Conservation (phyloP, 1,139 yeast species). For the Diutina siamensis region DNA sequence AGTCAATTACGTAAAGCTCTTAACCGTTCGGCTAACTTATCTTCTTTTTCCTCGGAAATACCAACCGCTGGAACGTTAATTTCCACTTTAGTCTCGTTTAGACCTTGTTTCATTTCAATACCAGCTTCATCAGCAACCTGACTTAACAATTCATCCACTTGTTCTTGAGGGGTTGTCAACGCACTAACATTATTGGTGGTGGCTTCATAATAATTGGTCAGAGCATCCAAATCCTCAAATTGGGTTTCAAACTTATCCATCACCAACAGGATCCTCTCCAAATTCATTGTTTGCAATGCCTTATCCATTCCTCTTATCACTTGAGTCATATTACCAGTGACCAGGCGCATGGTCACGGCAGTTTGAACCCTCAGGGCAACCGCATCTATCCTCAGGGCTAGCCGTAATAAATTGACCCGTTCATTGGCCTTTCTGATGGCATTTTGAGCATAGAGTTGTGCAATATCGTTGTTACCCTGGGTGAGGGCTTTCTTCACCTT, state of each 20-base stretch:
- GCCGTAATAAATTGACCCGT: conserved; percentile 64
- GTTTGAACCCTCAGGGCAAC: conserved; percentile 95
- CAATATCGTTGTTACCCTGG: conserved; percentile 87
- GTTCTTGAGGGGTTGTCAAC: conserved; percentile 85
- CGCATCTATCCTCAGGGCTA: conserved; percentile 88
- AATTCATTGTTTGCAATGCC: conserved; percentile 91
- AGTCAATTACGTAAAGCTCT: conserved; percentile 56
- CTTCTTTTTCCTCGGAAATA: conserved; percentile 69
- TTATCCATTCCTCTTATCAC: conserved; percentile 95
- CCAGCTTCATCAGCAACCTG: conserved; percentile 98
- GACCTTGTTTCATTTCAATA: conserved; percentile 76
- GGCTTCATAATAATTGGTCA: conserved; percentile 84
- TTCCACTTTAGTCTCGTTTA: conserved; percentile 44
- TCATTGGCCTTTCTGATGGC: conserved; percentile 91
- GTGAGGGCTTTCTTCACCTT: conserved; percentile 81
- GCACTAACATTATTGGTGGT: conserved; percentile 88
- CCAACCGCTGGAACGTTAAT: conserved; percentile 31
- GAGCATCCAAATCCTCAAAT: conserved; percentile 91
- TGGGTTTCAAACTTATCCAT: conserved; percentile 97
- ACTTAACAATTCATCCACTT: conserved; percentile 82
- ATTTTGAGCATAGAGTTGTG: conserved; percentile 88
- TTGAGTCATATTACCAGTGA: conserved; percentile 86
- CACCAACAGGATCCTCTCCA: conserved; percentile 81
- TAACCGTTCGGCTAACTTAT: conserved; percentile 73
- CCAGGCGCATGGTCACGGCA: conserved; percentile 93